These are phyloP conservation scores for Chaetomium strumarium DNA, from an alignment of 2,329 filamentous ascomycete species.

Conservation along the genomic window DNA sequence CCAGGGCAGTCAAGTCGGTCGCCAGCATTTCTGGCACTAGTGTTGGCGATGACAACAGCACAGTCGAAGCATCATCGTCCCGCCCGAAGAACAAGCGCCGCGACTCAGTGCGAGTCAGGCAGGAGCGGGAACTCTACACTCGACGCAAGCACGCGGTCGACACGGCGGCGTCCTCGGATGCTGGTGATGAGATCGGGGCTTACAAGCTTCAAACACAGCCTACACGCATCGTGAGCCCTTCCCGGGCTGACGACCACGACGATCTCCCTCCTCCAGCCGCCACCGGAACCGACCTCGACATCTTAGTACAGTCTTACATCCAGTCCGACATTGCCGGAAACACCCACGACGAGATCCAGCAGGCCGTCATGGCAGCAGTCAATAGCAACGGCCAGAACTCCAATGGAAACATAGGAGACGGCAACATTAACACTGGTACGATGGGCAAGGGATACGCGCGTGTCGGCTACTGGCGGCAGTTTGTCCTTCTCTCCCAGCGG, in stretches of 20 bases:
- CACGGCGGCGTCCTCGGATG: constrained; percentile 58
- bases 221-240: constrained; percentile 42
- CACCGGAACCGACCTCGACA: constrained; percentile 71
- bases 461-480: constrained; percentile 73
- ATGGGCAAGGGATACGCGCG: constrained; percentile 78
- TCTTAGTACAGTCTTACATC: constrained; percentile 69
- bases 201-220: constrained; percentile 48
- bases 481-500: constrained; percentile 78
- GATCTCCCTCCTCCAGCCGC: constrained; percentile 54
- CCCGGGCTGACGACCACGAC: constrained; percentile 64
- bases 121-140: constrained; percentile 87
- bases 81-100: constrained; percentile 65
- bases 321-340: constrained; percentile 69
- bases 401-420: constrained; percentile 43
- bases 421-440: constrained; percentile 48
- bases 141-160: constrained; percentile 62
- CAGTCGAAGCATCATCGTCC: constrained; percentile 52
- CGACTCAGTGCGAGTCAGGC: constrained; percentile 75
- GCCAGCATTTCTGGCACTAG: constrained; percentile 69
- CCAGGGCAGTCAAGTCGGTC: constrained; percentile 82
- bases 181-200: constrained; percentile 45
- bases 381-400: constrained; percentile 60
- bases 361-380: constrained; percentile 58
- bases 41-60: constrained; percentile 61
- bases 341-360: constrained; percentile 72